Conservation (phyloP, 1,284 basidiomycete genomes). For the Papiliotrema flavescens region DNA sequence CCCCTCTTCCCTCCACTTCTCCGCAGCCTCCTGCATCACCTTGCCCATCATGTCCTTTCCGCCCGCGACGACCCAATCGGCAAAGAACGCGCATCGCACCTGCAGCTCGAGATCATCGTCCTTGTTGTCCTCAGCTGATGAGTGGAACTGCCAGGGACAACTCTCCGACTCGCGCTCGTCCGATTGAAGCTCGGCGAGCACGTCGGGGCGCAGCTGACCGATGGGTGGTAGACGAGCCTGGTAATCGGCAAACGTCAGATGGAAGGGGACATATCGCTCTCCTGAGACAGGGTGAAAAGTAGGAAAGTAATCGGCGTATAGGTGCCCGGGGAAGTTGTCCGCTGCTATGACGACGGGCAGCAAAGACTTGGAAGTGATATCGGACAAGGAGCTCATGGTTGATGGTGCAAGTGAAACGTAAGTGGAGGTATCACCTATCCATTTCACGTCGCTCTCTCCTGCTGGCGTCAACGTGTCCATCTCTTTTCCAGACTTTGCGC, state of each 20-base stretch:
- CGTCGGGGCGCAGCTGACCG: conserved; percentile 23
- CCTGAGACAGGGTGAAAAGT: conserved; percentile 14
- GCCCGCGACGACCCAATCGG: conserved; percentile 17
- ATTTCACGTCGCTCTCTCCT: no score
- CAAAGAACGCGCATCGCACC: conserved; percentile 27
- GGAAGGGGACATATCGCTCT: conserved; percentile 21
- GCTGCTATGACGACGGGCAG: conserved; percentile 61
- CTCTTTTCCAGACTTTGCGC: no score
- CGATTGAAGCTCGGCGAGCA: conserved; percentile 15
- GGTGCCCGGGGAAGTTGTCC: conserved; percentile 57
- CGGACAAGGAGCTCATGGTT: no score
- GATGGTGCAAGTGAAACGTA: no score
- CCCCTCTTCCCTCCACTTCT: conserved; percentile 43
- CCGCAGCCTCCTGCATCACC: conserved; percentile 40
- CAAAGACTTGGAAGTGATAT: conserved; percentile 38
- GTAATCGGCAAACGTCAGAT: conserved; percentile 23
- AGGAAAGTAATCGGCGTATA: conserved; percentile 16
- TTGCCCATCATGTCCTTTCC: conserved; percentile 31
- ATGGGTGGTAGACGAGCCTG: conserved; percentile 14
- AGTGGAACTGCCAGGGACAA: conserved; percentile 12
- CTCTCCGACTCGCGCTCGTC: conserved; percentile 5
- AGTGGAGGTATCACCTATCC: no score
- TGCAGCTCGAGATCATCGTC: conserved; percentile 8
- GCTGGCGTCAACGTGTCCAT: no score
- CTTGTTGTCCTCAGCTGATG: conserved; percentile 1